Evolutionary conservation across 768 basidiomycete species (phyloP), one percentile per base, ranked within the genome.

Genomic region (Candolleomyces aberdarensis): DNA sequence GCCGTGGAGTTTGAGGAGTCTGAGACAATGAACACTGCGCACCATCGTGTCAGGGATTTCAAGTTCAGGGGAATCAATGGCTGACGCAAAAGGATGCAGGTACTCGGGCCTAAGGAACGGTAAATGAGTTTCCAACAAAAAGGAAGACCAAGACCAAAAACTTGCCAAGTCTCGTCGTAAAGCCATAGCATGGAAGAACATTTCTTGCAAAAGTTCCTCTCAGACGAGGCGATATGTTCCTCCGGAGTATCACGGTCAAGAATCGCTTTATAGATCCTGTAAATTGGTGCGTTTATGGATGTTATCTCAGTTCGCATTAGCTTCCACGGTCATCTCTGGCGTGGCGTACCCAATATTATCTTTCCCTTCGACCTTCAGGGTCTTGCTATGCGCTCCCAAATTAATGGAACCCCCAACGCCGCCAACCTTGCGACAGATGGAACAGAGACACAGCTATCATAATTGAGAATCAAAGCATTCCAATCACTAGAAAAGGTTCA

Each of bases 371-470:
- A 88, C 67, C 44, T 80, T 71, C 52, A 89, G 71, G 0, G 83
- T 83, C 0, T 83, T 69, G 14, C 74, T 75, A 50, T 81, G 72
- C 1, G 80, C 87, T 22, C 85, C 83, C n/a, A 89, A 80, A 62
- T 88, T 88, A 68, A 88, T 79, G 2, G 85, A 83, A 0, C 87
- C 87, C 13, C 86, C 85, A 0, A 73, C 73, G 14, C 87, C 87
- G 43, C 86, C 86, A 10, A 87, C 85, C 69, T 89, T 89, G 60
- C 87, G 83, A 66, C 87, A 89, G 62, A 89, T 87, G 39, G 85
- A 87, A 67, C 87, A 89, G 5, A 83, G 56, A 65, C 87, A 89
- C 36, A 88, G 68, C 83, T 86, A 61, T 26, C 3, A 19, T 3
- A n/a, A 20, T 50, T 41, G 29, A 22, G 11, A 5, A 13, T 44